A percentile compares a stretch with the other conserved stretches of the same genome.
Evolutionary conservation across 495 filamentous ascomycete species (phyloP).

Genomic region (Ascodesmis nigricans): DNA sequence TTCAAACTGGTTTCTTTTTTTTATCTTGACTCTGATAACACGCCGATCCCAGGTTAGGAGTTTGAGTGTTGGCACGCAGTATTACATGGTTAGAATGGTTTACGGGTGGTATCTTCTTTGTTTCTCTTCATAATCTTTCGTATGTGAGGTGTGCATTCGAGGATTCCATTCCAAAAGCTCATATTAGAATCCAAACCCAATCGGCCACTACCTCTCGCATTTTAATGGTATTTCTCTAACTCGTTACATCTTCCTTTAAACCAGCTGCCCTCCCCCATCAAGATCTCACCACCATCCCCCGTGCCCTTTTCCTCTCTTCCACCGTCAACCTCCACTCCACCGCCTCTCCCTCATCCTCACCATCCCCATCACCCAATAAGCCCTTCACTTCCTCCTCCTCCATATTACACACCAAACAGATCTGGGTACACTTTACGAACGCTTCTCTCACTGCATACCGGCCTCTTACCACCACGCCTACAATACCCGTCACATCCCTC

Average conservation of each 20-base stretch:
- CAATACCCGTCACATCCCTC: slow-evolving; percentile 62
- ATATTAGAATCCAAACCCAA: too few species aligned
- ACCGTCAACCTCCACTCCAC: slow-evolving; percentile 33
- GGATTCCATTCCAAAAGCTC: too few species aligned
- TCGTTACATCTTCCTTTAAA: background rate
- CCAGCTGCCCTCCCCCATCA: too few species aligned
- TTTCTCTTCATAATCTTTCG: too few species aligned
- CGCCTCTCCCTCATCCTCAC: slow-evolving; percentile 28
- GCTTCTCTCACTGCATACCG: slow-evolving; percentile 60
- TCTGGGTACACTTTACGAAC: slow-evolving; percentile 62
- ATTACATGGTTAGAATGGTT: too few species aligned
- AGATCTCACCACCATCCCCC: slow-evolving; percentile 33
- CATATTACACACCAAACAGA: slow-evolving; percentile 80
- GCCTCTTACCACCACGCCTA: slow-evolving; percentile 51
- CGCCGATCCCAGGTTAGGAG: too few species aligned
- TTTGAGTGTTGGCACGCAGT: too few species aligned
- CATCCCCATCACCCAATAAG: slow-evolving; percentile 27
- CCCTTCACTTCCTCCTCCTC: slow-evolving; percentile 97
- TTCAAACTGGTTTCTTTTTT: slow-evolving; percentile 3
- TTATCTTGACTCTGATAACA: too few species aligned
- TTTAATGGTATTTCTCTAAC: background rate
- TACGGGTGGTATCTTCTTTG: too few species aligned
- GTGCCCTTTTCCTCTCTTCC: slow-evolving; percentile 40
- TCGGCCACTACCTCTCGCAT: too few species aligned
- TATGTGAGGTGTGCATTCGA: too few species aligned